A percentile compares a stretch with the other conserved stretches of the same genome.
phyloP scores from a whole-genome alignment of 2,329 filamentous ascomycete genomes.

The Sarocladium strictum region DNA sequence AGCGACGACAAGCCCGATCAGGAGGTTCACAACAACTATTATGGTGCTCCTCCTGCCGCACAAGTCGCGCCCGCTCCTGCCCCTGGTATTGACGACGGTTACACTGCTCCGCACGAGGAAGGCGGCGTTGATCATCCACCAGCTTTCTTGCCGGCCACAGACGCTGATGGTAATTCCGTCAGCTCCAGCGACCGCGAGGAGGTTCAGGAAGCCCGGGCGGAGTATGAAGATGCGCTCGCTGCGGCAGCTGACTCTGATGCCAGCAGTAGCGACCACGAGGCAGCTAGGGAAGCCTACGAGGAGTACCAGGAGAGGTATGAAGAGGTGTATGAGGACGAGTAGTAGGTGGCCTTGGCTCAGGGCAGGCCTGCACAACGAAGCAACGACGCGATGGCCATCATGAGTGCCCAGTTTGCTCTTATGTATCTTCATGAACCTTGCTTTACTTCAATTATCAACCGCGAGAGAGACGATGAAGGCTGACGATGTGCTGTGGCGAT shows the following conservation, averaged over 20 bases:
- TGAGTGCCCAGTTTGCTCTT: background rate
- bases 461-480: background rate
- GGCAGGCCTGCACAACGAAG: background rate
- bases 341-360: conserved; percentile 8
- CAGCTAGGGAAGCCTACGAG: conserved; percentile 44
- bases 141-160: conserved; percentile 29
- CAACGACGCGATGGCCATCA: background rate
- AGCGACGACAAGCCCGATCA: conserved; percentile 19
- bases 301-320: conserved; percentile 46
- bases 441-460: too few relatives aligned
- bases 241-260: conserved; percentile 34
- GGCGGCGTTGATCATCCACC: conserved; percentile 21
- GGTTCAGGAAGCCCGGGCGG: conserved; percentile 34
- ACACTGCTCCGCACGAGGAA: conserved; percentile 4
- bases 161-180: conserved; percentile 35
- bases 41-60: conserved; percentile 15
- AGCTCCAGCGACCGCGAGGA: conserved; percentile 36
- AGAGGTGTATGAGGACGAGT: conserved; percentile 31
- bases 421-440: too few relatives aligned
- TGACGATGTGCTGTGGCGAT: background rate
- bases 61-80: conserved; percentile 12
- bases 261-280: conserved; percentile 46
- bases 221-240: conserved; percentile 37
- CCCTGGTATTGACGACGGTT: conserved; percentile 7
- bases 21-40: conserved; percentile 16